These are phyloP conservation scores for Saccharomycopsis sp. DNA, from an alignment of 805 yeast genomes.

Conservation along the genomic window DNA sequence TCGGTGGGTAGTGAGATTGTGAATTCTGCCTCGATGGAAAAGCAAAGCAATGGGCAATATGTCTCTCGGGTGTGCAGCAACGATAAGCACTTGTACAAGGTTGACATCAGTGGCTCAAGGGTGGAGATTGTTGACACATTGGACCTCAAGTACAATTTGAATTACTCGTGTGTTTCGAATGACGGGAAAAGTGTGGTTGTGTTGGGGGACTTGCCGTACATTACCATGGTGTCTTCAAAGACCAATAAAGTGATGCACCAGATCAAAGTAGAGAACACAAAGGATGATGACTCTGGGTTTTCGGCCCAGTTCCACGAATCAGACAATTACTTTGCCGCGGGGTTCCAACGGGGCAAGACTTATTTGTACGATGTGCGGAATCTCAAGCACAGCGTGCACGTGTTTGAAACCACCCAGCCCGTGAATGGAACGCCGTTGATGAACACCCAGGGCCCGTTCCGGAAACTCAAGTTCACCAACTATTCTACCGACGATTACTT, in stretches of 20 bases:
- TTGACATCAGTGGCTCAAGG: conserved; percentile 46
- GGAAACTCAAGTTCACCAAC: conserved; percentile 42
- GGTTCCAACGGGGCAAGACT: conserved; percentile 81
- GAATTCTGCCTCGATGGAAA: conserved; percentile 59
- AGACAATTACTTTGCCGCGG: conserved; percentile 63
- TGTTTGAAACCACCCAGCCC: conserved; percentile 47
- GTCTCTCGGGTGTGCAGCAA: conserved; percentile 72
- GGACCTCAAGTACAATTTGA: conserved; percentile 56
- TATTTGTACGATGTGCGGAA: conserved; percentile 70
- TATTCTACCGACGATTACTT: conserved; percentile 63
- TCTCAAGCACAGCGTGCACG: conserved; percentile 41
- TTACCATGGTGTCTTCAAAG: conserved; percentile 47
- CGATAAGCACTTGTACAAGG: conserved; percentile 60
- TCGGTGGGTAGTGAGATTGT: conserved; percentile 74
- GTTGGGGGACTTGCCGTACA: conserved; percentile 69
- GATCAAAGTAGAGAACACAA: conserved; percentile 1
- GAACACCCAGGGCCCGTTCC: conserved; percentile 30
- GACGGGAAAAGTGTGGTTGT: conserved; percentile 50
- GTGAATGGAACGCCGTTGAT: conserved; percentile 1
- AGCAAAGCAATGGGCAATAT: conserved; percentile 32
- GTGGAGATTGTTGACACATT: conserved; percentile 36
- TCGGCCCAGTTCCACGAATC: conserved; percentile 74
- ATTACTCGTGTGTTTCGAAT: conserved; percentile 63
- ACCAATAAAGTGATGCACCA: conserved; percentile 20
- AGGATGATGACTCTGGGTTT: conserved; percentile 57